Conservation (phyloP, 2,329 filamentous ascomycete genomes). For the Escovopsis weberi region DNA sequence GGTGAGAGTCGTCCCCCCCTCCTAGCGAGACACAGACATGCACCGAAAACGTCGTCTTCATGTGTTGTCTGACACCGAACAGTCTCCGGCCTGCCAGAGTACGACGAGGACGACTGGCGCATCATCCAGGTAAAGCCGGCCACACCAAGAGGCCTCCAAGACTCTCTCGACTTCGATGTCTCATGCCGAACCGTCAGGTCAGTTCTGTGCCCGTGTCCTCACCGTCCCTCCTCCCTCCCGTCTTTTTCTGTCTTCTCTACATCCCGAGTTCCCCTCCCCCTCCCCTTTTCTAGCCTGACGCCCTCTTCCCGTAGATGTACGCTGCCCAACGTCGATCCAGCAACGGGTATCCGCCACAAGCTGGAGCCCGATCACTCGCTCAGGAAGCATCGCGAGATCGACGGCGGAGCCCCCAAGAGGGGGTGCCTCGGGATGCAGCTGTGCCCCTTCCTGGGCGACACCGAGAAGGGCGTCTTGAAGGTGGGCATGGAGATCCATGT, state of each 20-base stretch:
- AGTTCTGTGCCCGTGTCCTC: constrained; percentile 7
- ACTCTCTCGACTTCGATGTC: constrained; percentile 30
- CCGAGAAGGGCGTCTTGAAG: constrained; percentile 29
- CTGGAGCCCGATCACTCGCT: constrained; percentile 44
- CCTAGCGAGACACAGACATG: neutral
- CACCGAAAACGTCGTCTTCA: neutral
- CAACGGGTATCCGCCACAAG: constrained; percentile 39
- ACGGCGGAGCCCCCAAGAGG: constrained; percentile 39
- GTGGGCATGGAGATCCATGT: constrained; percentile 43
- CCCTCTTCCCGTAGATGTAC: constrained; percentile 35
- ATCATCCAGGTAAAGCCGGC: constrained; percentile 40
- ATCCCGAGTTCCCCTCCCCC: neutral
- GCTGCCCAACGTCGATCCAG: constrained; percentile 54
- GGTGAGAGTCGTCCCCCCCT: constrained; percentile 23
- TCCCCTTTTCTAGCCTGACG: neutral
- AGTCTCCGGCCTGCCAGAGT: constrained; percentile 49
- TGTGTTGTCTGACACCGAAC: neutral
- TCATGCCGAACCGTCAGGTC: constrained; percentile 51
- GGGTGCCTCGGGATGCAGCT: constrained; percentile 54
- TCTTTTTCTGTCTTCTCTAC: constrained; percentile 1
- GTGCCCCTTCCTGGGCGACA: constrained; percentile 36
- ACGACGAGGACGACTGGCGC: constrained; percentile 59
- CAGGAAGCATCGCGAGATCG: constrained; percentile 42
- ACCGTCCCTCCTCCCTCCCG: too few relatives aligned
- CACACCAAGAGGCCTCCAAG: constrained; percentile 11